phyloP scores from a whole-genome alignment of 2,329 filamentous ascomycete genomes.

The Aureobasidium sp. region DNA sequence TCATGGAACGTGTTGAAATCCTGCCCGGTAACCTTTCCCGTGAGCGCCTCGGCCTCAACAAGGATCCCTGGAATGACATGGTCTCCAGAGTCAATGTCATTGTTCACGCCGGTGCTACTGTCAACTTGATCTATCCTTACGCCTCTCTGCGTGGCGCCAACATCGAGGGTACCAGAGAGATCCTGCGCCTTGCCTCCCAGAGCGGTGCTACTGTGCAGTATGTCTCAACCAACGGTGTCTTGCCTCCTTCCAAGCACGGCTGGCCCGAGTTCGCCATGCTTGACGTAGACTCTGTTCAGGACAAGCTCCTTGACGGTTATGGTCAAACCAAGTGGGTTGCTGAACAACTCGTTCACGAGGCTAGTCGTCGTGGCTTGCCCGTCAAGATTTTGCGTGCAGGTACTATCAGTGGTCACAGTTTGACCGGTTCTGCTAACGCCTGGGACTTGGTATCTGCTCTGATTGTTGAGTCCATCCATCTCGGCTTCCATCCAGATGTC shows the following conservation, averaged over 20 bases:
- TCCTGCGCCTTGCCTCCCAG: conserved; percentile 60
- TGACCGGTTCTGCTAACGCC: conserved; percentile 64
- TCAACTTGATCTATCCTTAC: conserved; percentile 75
- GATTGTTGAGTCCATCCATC: conserved; percentile 65
- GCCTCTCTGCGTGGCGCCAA: conserved; percentile 66
- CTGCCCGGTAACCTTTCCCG: conserved; percentile 64
- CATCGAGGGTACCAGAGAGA: conserved; percentile 68
- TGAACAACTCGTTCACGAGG: conserved; percentile 64
- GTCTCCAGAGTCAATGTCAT: conserved; percentile 61
- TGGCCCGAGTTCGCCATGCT: conserved; percentile 65
- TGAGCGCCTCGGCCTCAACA: conserved; percentile 58
- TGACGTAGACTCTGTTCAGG: conserved; percentile 57
- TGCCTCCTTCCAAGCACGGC: conserved; percentile 59
- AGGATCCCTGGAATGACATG: conserved; percentile 56
- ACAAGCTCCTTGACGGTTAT: conserved; percentile 62
- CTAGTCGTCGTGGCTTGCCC: conserved; percentile 58
- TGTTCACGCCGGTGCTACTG: conserved; percentile 67
- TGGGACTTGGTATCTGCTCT: conserved; percentile 70
- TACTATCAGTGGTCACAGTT: conserved; percentile 70
- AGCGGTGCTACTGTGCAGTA: conserved; percentile 67
- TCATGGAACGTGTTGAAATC: conserved; percentile 70
- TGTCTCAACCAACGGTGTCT: conserved; percentile 70
- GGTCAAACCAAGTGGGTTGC: conserved; percentile 77
- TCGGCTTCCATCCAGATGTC: conserved; percentile 61
- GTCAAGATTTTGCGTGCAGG: conserved; percentile 64